Evolutionary conservation across 2,329 filamentous ascomycete genomes (phyloP).

Genomic region (Thermoascus crustaceus): DNA sequence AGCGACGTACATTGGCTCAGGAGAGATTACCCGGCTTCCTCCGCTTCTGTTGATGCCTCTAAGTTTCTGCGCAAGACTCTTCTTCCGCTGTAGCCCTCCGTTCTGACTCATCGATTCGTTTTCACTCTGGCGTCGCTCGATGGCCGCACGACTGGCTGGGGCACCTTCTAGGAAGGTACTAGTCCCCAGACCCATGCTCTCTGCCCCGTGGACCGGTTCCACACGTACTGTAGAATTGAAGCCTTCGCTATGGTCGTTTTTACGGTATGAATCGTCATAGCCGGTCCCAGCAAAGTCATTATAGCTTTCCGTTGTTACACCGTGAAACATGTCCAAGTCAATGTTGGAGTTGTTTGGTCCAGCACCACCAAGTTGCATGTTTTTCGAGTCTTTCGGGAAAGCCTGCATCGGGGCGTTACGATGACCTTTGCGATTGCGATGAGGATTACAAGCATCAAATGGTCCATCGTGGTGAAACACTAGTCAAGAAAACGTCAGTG

Average conservation of each 20-base stretch:
- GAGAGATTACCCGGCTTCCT: constrained; percentile 51
- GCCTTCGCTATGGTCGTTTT: constrained; percentile 28
- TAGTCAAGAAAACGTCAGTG: constrained; percentile 28
- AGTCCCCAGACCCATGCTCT: constrained; percentile 77
- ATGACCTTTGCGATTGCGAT: constrained; percentile 78
- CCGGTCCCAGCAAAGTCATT: constrained; percentile 60
- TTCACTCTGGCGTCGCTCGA: constrained; percentile 67
- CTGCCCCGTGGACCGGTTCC: constrained; percentile 72
- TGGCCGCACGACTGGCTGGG: constrained; percentile 71
- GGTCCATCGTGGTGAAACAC: constrained; percentile 97
- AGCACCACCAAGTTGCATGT: constrained; percentile 82
- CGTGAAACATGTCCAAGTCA: constrained; percentile 83
- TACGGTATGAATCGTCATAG: too few species aligned
- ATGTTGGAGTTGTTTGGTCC: constrained; percentile 75
- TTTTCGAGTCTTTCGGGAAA: constrained; percentile 84
- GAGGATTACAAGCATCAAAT: constrained; percentile 91
- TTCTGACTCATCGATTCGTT: constrained; percentile 43
- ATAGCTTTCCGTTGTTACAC: constrained; percentile 76
- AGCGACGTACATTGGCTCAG: constrained; percentile 38
- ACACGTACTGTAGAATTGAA: constrained; percentile 63
- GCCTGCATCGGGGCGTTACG: constrained; percentile 89
- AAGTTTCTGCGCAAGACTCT: constrained; percentile 87
- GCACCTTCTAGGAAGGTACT: constrained; percentile 94
- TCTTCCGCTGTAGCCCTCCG: constrained; percentile 73
- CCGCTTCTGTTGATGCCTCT: constrained; percentile 66